Base-by-base conservation (phyloP, 805 yeast species). In the Teunomyces kruisii region DNA sequence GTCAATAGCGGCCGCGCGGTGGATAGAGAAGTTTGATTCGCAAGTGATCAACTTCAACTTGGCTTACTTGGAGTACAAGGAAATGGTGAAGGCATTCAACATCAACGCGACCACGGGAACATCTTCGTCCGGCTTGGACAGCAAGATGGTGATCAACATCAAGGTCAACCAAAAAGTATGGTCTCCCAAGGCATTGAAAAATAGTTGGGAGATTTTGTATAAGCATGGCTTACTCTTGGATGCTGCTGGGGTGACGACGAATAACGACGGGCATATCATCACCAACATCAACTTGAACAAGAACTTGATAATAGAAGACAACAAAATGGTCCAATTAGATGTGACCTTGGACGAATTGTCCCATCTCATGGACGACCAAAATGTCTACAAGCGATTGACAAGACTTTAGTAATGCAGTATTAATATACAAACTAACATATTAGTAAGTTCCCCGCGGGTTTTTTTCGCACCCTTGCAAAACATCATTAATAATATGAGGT, bases 1-100 rank as follows among this genome's bases (percentile, higher is more conserved):
- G 32, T 65, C 88, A 10, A 80, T 91, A 4, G 80, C 89, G 35
- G 84, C 91, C 0, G 88, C 95, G 0, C 72, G 97, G 37, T 83
- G 84, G 42, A 71, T 80, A 17, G 71, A 79, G 40, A 86, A 83
- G 53, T 73, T 74, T 24, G 82, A 78, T 15, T 63, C 79, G 17
- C 80, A 72, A 10, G 72, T 74, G n/a, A 76, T 88, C 14, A 91
- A 88, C 60, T 83, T 90, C 64, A 87, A 86, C 52, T 65, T 89
- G 46, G 86, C 84, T 0, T 85, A 83, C 60, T 83, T 81, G 27
- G 98, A 92, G 61, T 92, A 88, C 62, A 57, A 59, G n/a, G 69
- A 66, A 1, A 75, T 83, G 72, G 70, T 81, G 36, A 75, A 76
- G 44, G 49, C 57, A 0, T 62, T 72, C 45, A 76, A 78, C 45